Conservation (phyloP, 768 basidiomycete genomes). For the Suillus fuscotomentosus region DNA sequence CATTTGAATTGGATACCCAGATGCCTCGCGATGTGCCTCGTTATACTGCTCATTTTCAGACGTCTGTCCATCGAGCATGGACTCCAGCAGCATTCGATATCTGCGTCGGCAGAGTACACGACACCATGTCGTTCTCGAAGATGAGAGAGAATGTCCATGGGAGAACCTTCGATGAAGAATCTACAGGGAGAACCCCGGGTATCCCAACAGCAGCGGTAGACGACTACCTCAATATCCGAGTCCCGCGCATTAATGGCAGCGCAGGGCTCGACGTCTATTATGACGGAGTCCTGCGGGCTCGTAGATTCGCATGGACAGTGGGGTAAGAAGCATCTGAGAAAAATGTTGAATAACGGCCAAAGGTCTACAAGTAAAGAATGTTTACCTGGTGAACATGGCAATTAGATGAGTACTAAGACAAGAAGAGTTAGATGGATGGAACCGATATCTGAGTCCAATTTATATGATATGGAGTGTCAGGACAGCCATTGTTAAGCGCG, state of each 20-base stretch:
- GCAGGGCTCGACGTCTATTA: not conserved
- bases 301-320: not conserved
- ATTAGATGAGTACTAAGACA: not conserved
- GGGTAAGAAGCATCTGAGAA: not conserved
- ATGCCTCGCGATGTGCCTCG: not conserved
- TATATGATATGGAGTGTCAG: not conserved
- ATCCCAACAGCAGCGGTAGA: not conserved
- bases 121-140: not conserved
- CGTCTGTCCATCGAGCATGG: not conserved
- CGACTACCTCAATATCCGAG: not conserved
- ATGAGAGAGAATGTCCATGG: not conserved
- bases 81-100: not conserved
- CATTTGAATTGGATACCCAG: not conserved
- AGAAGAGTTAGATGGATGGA: not conserved
- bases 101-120: not conserved
- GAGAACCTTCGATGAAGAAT: not conserved
- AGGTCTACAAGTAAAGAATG: not conserved
- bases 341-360: not conserved
- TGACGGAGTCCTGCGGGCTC: not conserved
- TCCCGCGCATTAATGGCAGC: not conserved
- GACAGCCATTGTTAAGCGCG: not conserved
- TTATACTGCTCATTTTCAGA: not conserved
- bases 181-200: not conserved
- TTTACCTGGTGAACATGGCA: not conserved
- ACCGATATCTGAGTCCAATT: not conserved